phyloP scores from a whole-genome alignment of 225 moss, liverwort and hornwort genomes.

The Asterella californica region DNA sequence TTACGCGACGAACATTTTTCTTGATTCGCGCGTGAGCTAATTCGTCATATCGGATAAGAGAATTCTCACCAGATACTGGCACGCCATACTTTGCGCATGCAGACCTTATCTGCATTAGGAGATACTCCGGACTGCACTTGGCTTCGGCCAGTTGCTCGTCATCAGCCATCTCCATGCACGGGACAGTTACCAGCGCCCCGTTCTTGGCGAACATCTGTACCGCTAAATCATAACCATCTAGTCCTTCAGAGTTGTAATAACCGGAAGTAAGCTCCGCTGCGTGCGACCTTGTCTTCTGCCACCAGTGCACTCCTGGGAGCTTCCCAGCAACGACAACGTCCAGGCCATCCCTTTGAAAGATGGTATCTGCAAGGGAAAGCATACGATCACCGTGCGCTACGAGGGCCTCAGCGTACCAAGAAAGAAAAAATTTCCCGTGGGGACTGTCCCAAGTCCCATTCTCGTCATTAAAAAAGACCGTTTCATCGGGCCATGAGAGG shows the following conservation, averaged over 20 bases:
- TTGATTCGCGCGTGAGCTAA: conserved; percentile 31
- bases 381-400: conserved; percentile 60
- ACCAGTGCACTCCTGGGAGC: conserved; percentile 79
- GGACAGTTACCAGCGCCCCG: conserved; percentile 28
- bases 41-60: conserved; percentile 26
- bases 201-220: conserved; percentile 60
- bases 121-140: conserved; percentile 33
- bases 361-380: conserved; percentile 44
- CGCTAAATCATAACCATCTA: conserved; percentile 62
- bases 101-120: conserved; percentile 27
- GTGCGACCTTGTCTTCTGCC: conserved; percentile 57
- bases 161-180: conserved; percentile 35
- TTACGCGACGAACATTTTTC: conserved; percentile 30
- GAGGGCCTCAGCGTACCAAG: conserved; percentile 59
- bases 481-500: conserved; percentile 33
- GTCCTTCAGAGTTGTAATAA: conserved; percentile 51
- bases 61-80: conserved; percentile 35
- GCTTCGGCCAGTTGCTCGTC: conserved; percentile 31
- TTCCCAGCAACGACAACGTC: conserved; percentile 34
- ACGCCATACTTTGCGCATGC: conserved; percentile 35
- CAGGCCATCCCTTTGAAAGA: conserved; percentile 24
- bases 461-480: conserved; percentile 30
- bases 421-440: conserved; percentile 60
- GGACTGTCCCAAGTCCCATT: conserved; percentile 33
- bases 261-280: conserved; percentile 72